Percentiles rank a stretch among this genome's conserved stretches.
Conservation (phyloP, 2,329 filamentous ascomycete species). For the Sporothrix pallida region DNA sequence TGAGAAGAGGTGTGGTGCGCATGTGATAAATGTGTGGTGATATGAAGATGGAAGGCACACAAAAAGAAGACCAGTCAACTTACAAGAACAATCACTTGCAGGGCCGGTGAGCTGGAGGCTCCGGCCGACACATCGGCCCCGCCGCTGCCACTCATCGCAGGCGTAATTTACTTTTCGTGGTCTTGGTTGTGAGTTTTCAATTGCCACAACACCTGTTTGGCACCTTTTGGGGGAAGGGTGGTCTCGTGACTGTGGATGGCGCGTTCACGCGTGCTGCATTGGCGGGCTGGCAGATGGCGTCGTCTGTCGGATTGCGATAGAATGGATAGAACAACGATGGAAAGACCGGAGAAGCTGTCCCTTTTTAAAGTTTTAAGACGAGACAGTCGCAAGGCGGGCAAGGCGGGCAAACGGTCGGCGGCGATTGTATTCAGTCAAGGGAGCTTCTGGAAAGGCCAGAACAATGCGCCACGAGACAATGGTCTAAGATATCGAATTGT, state of each 20-base stretch:
- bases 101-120: slow-evolving; percentile 48
- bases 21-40: slow-evolving; percentile 26
- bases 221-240: not conserved
- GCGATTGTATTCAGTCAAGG: too few species aligned
- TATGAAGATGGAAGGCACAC: not conserved
- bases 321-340: not conserved
- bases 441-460: not conserved
- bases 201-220: not conserved
- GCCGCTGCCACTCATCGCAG: slow-evolving; percentile 35
- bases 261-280: not conserved
- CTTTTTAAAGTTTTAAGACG: not conserved
- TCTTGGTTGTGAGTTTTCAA: not conserved
- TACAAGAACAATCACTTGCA: slow-evolving; percentile 79
- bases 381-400: too few species aligned
- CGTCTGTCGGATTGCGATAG: not conserved
- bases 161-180: not conserved
- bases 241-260: not conserved
- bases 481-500: slow-evolving; percentile 3
- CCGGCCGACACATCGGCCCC: slow-evolving; percentile 35
- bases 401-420: not conserved
- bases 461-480: slow-evolving; percentile 4
- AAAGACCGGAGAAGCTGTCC: not conserved
- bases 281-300: too few species aligned
- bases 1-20: slow-evolving; percentile 26
- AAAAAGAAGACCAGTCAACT: slow-evolving; percentile 43